Base-by-base conservation (phyloP, 768 basidiomycete species). In the Termitomyces sp. region DNA sequence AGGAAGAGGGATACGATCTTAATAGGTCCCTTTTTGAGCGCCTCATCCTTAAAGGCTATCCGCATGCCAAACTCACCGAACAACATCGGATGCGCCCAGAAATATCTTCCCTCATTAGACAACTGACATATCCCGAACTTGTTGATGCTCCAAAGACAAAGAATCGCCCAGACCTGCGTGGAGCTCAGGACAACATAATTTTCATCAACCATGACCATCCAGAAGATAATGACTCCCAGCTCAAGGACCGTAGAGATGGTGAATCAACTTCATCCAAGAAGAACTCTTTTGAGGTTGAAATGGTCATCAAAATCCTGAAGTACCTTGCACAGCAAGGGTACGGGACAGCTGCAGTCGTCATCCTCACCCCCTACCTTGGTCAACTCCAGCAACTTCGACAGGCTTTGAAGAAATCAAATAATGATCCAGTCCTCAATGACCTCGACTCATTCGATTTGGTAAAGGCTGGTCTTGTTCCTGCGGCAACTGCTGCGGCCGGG, bases 11-110 rank as follows among this genome's bases (percentile, higher is more conserved):
- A 3, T 89, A 74, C 61, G 83, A 89, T 58, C 74, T 89, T 23
- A 89, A 90, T 55, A 70, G 75, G 49, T 87, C 85, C 0, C 70
- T 90, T 0, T 89, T 89, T 60, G 88, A 90, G 59, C 82, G 87
- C 5, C 77, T 89, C 1, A 82, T 88, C 19, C 66, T 81, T 10
- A 77, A 77, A 57, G 81, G 78, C 0, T 89, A 83, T 62, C 87
- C 87, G 0, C 87, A 89, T 64, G 61, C 69, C 46, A 82, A 77
- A 0, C 78, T 89, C 17, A 65, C 61, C 0, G 64, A 77, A 43
- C 88, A 89, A 58, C 87, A 89, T 63, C 82, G 88, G 12, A 89
- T 89, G 88, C 77, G 87, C 8, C 88, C 87, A 0, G 86, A 89
- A 59, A 89, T 89, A 12, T 86, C 88, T 6, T 62, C 75, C 0